A percentile compares a stretch with the other conserved stretches of the same genome.
These are phyloP conservation scores for Zea mays DNA, from an alignment of 176 grass and related monocot species.

Conservation along the genomic window Zm-B73-REFERENCE-NAM-5.0 NC_050100.1:48427001-48427500, in stretches of 20 bases:
- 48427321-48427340: slow-evolving; percentile 65
- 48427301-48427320: slow-evolving; percentile 80
- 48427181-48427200: slow-evolving; percentile 69
- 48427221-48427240: slow-evolving; percentile 73
- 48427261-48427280: slow-evolving; percentile 75
- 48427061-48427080: slow-evolving; percentile 25
- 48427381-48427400: slow-evolving; percentile 72
- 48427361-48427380: slow-evolving; percentile 69
- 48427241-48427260: slow-evolving; percentile 72
- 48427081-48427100: slow-evolving; percentile 10
- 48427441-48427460: slow-evolving; percentile 65
- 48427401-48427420: slow-evolving; percentile 91
- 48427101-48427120: background rate
- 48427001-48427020: background rate
- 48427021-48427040: background rate
- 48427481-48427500: slow-evolving; percentile 68
- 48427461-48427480: slow-evolving; percentile 61
- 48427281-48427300: slow-evolving; percentile 71
- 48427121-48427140: slow-evolving; percentile 31
- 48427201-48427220: slow-evolving; percentile 71
- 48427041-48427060: slow-evolving; percentile 6
- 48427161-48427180: slow-evolving; percentile 69
- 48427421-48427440: slow-evolving; percentile 60
- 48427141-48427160: slow-evolving; percentile 53
- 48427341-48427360: slow-evolving; percentile 82